phyloP scores from a whole-genome alignment of 2,329 filamentous ascomycete species.

The Tolypocladium ophioglossoides region DNA sequence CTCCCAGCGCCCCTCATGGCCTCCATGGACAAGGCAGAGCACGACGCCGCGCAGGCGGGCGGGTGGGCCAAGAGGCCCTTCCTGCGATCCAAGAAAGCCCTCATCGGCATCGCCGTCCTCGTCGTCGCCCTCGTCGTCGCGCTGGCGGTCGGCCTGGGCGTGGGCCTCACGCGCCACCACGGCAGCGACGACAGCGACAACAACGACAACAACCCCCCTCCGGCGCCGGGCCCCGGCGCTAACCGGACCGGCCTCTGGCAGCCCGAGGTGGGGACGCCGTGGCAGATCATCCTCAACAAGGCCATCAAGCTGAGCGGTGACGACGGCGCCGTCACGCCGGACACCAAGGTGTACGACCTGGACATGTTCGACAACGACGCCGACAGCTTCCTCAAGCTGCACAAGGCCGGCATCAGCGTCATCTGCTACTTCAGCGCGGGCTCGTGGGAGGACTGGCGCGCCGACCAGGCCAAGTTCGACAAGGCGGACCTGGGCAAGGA shows the following conservation, averaged over 20 bases:
- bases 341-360: slow-evolving; percentile 40
- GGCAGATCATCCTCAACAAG: slow-evolving; percentile 50
- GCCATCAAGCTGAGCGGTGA: slow-evolving; percentile 27
- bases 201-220: slow-evolving; percentile 8
- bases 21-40: slow-evolving; percentile 10
- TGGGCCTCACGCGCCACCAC: slow-evolving; percentile 35
- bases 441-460: slow-evolving; percentile 53
- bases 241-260: slow-evolving; percentile 32
- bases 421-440: slow-evolving; percentile 71
- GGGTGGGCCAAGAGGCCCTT: background rate
- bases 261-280: slow-evolving; percentile 39
- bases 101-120: slow-evolving; percentile 13
- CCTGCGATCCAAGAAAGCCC: slow-evolving; percentile 13
- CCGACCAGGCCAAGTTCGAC: slow-evolving; percentile 45
- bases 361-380: slow-evolving; percentile 44
- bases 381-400: slow-evolving; percentile 40
- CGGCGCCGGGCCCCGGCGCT: slow-evolving; percentile 9
- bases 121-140: slow-evolving; percentile 23
- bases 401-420: slow-evolving; percentile 46
- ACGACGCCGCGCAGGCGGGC: background rate
- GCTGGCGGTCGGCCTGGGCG: slow-evolving; percentile 43
- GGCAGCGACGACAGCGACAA: slow-evolving; percentile 10
- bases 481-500: slow-evolving; percentile 43
- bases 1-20: slow-evolving; percentile 9
- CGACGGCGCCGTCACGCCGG: slow-evolving; percentile 25